phyloP scores from a whole-genome alignment of 768 basidiomycete genomes.

The Auriculariales sp. region DNA sequence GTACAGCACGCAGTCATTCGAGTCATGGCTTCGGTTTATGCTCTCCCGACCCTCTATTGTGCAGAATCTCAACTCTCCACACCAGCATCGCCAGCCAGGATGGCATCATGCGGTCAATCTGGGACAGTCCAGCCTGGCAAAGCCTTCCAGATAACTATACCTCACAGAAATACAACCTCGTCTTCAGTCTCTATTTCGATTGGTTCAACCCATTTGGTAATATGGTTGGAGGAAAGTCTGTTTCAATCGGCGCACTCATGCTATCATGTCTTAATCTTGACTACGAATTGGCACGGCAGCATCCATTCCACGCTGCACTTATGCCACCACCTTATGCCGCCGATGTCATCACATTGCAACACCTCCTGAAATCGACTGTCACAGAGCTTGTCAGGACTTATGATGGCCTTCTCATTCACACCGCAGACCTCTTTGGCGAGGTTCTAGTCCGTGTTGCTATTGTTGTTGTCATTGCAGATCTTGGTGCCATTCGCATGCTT shows the following conservation, averaged over 20 bases:
- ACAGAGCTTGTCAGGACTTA: constrained; percentile 22
- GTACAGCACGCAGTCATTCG: background rate
- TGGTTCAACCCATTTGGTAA: constrained; percentile 23
- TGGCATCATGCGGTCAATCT: background rate
- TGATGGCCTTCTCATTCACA: constrained; percentile 18
- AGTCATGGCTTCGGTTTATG: background rate
- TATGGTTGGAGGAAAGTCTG: constrained; percentile 15
- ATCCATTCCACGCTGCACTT: constrained; percentile 27
- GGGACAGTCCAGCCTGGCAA: background rate
- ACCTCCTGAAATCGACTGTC: constrained; percentile 23
- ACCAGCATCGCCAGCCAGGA: background rate
- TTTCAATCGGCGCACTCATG: constrained; percentile 15
- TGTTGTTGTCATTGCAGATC: constrained; percentile 21
- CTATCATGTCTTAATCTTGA: constrained; percentile 22
- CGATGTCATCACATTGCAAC: constrained; percentile 18
- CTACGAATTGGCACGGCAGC: constrained; percentile 21
- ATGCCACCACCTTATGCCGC: constrained; percentile 28
- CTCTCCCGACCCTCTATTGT: background rate
- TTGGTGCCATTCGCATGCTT: constrained; percentile 19
- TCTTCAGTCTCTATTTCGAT: constrained; percentile 19
- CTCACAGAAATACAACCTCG: background rate
- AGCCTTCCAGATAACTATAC: background rate
- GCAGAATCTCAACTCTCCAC: background rate
- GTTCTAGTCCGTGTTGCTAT: constrained; percentile 16
- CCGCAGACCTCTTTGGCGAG: constrained; percentile 12